A percentile compares a stretch with the other conserved stretches of the same genome.
Conservation (phyloP, 306 rosid species). For the Prosopis cineraria region DNA sequence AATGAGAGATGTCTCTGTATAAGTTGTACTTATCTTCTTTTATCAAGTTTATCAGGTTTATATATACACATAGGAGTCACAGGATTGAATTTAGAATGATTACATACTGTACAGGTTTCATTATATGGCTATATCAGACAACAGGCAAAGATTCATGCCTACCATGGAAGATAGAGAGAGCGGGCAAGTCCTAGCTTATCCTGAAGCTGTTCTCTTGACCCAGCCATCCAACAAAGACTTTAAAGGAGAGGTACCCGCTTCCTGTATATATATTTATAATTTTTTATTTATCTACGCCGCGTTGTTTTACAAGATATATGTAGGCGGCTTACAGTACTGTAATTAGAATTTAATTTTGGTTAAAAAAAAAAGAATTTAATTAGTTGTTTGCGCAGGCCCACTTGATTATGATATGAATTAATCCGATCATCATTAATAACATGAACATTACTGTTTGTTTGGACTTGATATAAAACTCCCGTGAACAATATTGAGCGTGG, state of each 20-base stretch:
- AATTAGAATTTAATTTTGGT: too few species aligned
- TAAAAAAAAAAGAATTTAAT: too few species aligned
- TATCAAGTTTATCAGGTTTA: not conserved
- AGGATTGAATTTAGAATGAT: not conserved
- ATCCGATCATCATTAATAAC: too few species aligned
- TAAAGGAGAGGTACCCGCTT: slow-evolving; percentile 63
- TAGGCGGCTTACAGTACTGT: not conserved
- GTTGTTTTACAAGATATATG: not conserved
- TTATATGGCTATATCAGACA: slow-evolving; percentile 74
- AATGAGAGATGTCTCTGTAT: not conserved
- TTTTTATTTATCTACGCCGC: too few species aligned
- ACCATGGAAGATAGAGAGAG: slow-evolving; percentile 47
- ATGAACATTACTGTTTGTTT: too few species aligned
- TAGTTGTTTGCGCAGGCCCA: too few species aligned
- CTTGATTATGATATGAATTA: too few species aligned
- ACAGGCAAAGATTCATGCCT: slow-evolving; percentile 73
- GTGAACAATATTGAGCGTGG: slow-evolving; percentile 27
- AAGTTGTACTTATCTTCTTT: too few species aligned
- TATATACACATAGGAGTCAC: too few species aligned
- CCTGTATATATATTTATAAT: not conserved
- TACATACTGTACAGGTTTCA: slow-evolving; percentile 45
- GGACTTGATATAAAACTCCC: not conserved
- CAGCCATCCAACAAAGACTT: slow-evolving; percentile 49
- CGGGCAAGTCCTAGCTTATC: slow-evolving; percentile 57
- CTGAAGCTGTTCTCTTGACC: slow-evolving; percentile 75